Conservation (phyloP, 2,329 filamentous ascomycete species). For the Alternaria sp. region DNA sequence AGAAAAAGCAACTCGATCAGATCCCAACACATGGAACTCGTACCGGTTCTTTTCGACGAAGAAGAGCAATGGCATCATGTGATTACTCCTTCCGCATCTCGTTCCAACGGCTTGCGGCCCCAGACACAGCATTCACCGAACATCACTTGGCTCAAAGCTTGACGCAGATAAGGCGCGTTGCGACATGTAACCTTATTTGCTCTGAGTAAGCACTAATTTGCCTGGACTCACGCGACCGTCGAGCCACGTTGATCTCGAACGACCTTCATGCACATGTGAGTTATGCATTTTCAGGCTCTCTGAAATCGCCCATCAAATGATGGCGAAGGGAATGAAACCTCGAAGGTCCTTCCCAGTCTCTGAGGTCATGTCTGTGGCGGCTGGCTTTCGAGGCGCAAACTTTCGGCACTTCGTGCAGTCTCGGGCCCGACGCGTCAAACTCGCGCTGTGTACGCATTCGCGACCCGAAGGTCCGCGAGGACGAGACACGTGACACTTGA, state of each 20-base stretch:
- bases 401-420: neutral
- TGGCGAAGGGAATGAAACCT: neutral
- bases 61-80: neutral
- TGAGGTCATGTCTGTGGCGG: neutral
- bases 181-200: neutral
- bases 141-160: neutral
- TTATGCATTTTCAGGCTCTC: neutral
- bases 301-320: neutral
- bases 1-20: neutral
- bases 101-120: neutral
- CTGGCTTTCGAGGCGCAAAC: neutral
- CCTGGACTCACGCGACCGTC: neutral
- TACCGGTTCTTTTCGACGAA: neutral
- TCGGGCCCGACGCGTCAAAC: neutral
- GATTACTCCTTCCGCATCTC: neutral
- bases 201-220: neutral
- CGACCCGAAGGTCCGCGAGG: neutral
- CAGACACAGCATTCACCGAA: neutral
- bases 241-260: neutral
- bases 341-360: neutral
- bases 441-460: neutral
- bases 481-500: neutral
- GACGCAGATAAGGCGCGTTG: neutral
- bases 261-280: neutral
- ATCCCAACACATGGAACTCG: neutral